A percentile compares a stretch with the other conserved stretches of the same genome.
These are phyloP conservation scores for Ananas comosus DNA, from an alignment of 176 grass and related monocot genomes.

Conservation along the genomic window DNA sequence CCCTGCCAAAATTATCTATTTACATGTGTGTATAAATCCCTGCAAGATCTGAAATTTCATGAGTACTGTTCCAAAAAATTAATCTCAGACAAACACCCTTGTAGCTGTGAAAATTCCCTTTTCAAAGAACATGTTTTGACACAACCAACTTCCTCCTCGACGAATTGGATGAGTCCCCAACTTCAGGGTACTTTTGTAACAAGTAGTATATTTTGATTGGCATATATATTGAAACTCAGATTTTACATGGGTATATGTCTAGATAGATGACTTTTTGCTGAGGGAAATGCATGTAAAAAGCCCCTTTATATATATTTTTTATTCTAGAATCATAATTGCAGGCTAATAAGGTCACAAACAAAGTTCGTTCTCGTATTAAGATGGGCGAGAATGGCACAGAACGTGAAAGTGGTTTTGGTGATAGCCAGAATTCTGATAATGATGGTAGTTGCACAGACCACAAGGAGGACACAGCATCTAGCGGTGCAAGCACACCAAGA, in stretches of 20 bases:
- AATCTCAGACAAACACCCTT: not conserved
- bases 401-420: constrained; percentile 39
- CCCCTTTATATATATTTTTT: constrained; percentile 31
- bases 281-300: too few relatives aligned
- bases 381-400: constrained; percentile 47
- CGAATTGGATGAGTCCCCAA: too few relatives aligned
- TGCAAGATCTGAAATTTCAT: not conserved
- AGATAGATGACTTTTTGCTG: too few relatives aligned
- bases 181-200: too few relatives aligned
- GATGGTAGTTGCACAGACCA: constrained; percentile 25
- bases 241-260: too few relatives aligned
- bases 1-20: too few relatives aligned
- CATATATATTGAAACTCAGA: too few relatives aligned
- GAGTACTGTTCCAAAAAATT: not conserved
- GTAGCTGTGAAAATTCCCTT: not conserved
- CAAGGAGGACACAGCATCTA: constrained; percentile 55
- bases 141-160: too few relatives aligned
- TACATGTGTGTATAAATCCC: too few relatives aligned
- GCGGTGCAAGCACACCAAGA: constrained; percentile 57
- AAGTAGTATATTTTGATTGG: too few relatives aligned
- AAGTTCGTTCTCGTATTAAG: constrained; percentile 74
- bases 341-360: constrained; percentile 95
- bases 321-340: constrained; percentile 63
- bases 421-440: constrained; percentile 44
- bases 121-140: not conserved